Conservation (phyloP, 2,329 filamentous ascomycete species). For the Sporothrix sp. region DNA sequence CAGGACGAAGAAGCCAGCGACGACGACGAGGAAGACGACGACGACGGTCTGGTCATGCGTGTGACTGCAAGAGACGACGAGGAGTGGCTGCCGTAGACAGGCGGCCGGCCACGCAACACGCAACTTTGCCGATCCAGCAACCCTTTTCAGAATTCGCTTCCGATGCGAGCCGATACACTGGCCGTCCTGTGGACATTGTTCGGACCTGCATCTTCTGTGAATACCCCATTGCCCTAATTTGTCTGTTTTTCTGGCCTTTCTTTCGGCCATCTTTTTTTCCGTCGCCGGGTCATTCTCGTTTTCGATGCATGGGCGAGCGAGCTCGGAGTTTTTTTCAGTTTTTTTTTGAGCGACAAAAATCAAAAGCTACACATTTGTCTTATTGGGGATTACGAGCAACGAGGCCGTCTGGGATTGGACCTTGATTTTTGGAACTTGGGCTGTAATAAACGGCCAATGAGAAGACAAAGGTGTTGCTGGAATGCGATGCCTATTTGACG, state of each 20-base stretch:
- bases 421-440: background rate
- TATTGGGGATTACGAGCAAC: background rate
- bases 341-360: background rate
- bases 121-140: background rate
- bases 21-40: conserved; percentile 35
- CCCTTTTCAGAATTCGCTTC: background rate
- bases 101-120: too few species aligned
- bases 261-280: background rate
- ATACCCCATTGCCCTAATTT: too few species aligned
- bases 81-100: conserved; percentile 45
- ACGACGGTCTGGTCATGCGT: conserved; percentile 50
- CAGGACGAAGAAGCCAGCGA: conserved; percentile 14
- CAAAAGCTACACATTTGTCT: background rate
- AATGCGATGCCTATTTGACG: too few species aligned
- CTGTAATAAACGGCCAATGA: too few species aligned
- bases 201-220: too few species aligned
- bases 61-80: conserved; percentile 48
- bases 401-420: background rate
- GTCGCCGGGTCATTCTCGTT: background rate
- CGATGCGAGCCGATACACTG: background rate
- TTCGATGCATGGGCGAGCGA: conserved; percentile 3
- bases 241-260: too few species aligned
- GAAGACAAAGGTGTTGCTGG: too few species aligned
- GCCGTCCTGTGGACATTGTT: too few species aligned
- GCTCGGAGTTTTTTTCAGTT: background rate